Evolutionary conservation across 768 basidiomycete species (phyloP).

Genomic region (Xerocomellus dryophilus): DNA sequence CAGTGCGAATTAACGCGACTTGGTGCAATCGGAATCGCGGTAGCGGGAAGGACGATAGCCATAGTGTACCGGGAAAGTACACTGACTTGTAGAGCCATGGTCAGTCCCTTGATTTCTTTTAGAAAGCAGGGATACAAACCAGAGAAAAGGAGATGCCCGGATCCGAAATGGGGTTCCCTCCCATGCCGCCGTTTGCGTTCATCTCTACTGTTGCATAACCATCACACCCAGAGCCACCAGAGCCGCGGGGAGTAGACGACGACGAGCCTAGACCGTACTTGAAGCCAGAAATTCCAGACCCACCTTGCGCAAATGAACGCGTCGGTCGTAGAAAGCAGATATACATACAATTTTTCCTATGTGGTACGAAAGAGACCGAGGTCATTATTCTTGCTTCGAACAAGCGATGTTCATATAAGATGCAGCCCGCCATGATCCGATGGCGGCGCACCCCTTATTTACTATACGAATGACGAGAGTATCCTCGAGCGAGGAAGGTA

Average conservation of each 20-base stretch:
- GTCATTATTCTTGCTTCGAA: constrained; percentile 7
- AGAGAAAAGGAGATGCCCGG: constrained; percentile 7
- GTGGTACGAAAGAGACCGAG: constrained; percentile 4
- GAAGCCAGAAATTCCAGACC: constrained; percentile 11
- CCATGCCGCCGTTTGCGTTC: neutral
- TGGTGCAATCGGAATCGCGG: neutral
- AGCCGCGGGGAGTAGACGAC: constrained; percentile 15
- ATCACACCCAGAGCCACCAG: neutral
- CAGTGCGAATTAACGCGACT: neutral
- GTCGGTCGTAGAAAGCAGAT: constrained; percentile 9
- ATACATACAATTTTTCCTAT: constrained; percentile 5
- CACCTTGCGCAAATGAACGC: constrained; percentile 13
- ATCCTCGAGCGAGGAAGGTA: constrained; percentile 7
- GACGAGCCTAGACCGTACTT: constrained; percentile 1
- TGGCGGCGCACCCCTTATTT: constrained; percentile 4
- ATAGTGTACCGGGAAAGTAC: neutral
- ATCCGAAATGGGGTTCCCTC: constrained; percentile 6
- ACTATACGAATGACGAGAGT: constrained; percentile 9
- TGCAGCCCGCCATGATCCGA: constrained; percentile 4
- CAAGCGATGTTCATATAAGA: neutral
- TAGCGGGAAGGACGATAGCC: neutral
- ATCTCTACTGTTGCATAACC: neutral
- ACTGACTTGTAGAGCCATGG: constrained; percentile 1
- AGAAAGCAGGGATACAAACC: constrained; percentile 2
- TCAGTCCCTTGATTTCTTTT: neutral